Evolutionary conservation across 2,329 filamentous ascomycete species (phyloP).

Genomic region (Aspergillus clavatus): DNA sequence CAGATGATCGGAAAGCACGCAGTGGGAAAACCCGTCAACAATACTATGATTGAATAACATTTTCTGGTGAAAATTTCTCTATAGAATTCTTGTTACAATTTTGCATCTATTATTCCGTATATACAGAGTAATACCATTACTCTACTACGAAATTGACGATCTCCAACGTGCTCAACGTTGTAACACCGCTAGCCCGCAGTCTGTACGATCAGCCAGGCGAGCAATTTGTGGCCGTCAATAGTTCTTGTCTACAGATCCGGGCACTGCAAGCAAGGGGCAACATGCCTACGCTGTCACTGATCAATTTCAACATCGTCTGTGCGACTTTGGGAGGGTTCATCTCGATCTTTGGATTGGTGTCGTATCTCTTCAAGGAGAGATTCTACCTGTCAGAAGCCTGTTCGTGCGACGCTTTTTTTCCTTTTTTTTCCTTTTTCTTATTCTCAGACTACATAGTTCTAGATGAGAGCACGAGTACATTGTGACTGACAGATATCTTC

Average conservation of each 20-base stretch:
- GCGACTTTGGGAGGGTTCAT: slow-evolving; percentile 81
- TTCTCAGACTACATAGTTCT: too few species aligned
- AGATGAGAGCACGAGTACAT: too few species aligned
- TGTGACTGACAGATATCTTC: slow-evolving; percentile 7
- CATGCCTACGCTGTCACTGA: slow-evolving; percentile 61
- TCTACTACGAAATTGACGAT: too few species aligned
- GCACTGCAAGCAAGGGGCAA: slow-evolving; percentile 8
- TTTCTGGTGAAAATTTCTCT: slow-evolving; percentile 15
- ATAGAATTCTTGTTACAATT: background rate
- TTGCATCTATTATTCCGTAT: background rate
- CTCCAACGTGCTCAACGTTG: background rate
- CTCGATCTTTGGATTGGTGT: slow-evolving; percentile 83
- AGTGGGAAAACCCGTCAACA: slow-evolving; percentile 3
- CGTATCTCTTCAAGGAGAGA: slow-evolving; percentile 81
- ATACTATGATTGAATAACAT: slow-evolving; percentile 39
- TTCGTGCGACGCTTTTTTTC: slow-evolving; percentile 45
- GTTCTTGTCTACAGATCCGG: background rate
- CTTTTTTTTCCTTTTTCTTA: too few species aligned
- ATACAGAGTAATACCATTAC: background rate
- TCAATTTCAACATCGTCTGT: slow-evolving; percentile 80
- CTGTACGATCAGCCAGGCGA: background rate
- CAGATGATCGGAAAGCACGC: background rate
- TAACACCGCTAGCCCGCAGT: background rate
- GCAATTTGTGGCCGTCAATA: background rate
- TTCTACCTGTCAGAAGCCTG: slow-evolving; percentile 88